Base-by-base conservation (phyloP, 148 eudicot genomes). In the Amaranthus hypochondriacus region DNA sequence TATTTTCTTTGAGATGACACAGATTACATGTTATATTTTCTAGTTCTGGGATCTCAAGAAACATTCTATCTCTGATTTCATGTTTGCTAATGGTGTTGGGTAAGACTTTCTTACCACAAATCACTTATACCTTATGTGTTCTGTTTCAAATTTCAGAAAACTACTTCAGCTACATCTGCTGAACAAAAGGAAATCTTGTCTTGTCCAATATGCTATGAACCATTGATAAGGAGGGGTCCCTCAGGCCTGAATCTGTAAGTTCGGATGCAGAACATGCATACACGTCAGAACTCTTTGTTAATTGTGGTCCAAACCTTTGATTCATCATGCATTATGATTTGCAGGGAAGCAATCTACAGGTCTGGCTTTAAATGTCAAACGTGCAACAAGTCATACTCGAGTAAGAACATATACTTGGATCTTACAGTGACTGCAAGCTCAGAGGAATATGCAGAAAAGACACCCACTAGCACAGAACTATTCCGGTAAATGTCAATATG, bases 301-400 rank as follows among this genome's bases (percentile, higher is more conserved):
- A n/a, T 67, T 61, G 56, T 51, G 48, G 39, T 28, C 43, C 21
- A 50, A 76, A 75, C 66, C 48, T 69, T 76, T 81, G 57, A 81
- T 56, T 72, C 69, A 65, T 59, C 54, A 72, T 48, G 18, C 67
- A 15, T 46, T 56, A 51, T 67, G 53, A 70, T 42, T 69, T 78
- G 72, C 92, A 95, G 98, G 89, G 90, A 92, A 58, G 88, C 96
- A 60, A 90, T 95, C 69, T 95, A 95, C 72, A 85, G 98, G 84
- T 95, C 97, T 66, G 96, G 97, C 46, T 95, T 95, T 71, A 87
- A 90, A 74, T 95, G 98, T 77, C 63, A 56, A 51, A 87, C 76
- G 69, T 95, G 98, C 85, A 84, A 83, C 73, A 95, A 90, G 79
- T 75, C 98, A 11, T 95, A 87, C 85, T 90, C 97, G 7, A 95